Percentiles rank a stretch among this genome's conserved stretches.
phyloP scores from a whole-genome alignment of 176 grass and related monocot genomes.

The Oryza officinalis region DNA sequence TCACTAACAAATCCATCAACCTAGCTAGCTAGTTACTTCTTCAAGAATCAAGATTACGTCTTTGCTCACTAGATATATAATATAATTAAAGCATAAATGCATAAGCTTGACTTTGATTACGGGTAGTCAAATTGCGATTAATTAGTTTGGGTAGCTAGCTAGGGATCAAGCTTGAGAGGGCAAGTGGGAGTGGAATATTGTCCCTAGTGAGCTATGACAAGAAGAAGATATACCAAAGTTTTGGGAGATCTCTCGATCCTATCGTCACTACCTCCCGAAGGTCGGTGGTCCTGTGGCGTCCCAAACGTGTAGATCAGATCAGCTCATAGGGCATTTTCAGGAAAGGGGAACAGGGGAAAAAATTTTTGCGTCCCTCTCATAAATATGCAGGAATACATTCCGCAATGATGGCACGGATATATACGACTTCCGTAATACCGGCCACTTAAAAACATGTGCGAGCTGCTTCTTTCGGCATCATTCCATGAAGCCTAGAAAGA shows the following conservation, averaged over 20 bases:
- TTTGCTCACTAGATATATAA: background rate
- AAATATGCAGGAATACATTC: slow-evolving; percentile 34
- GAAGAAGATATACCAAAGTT: background rate
- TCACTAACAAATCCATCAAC: background rate
- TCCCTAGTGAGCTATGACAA: slow-evolving; percentile 23
- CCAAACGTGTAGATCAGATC: slow-evolving; percentile 38
- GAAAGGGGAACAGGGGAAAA: background rate
- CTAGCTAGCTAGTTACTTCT: background rate
- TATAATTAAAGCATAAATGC: background rate
- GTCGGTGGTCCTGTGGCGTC: slow-evolving; percentile 30
- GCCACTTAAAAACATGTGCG: background rate
- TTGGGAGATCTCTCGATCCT: slow-evolving; percentile 19
- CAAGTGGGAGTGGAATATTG: slow-evolving; percentile 39
- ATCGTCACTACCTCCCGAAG: background rate
- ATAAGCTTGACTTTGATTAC: background rate
- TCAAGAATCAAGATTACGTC: background rate
- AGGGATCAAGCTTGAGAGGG: background rate
- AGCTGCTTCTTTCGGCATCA: background rate
- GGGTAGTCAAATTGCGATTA: background rate
- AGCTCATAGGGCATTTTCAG: slow-evolving; percentile 36
- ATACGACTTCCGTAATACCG: background rate
- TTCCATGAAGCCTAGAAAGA: background rate
- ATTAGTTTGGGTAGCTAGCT: no score
- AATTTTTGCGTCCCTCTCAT: background rate
- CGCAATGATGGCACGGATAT: slow-evolving; percentile 11